Base-by-base conservation (phyloP, 805 yeast genomes). In the Yamadazyma nakazawae region DNA sequence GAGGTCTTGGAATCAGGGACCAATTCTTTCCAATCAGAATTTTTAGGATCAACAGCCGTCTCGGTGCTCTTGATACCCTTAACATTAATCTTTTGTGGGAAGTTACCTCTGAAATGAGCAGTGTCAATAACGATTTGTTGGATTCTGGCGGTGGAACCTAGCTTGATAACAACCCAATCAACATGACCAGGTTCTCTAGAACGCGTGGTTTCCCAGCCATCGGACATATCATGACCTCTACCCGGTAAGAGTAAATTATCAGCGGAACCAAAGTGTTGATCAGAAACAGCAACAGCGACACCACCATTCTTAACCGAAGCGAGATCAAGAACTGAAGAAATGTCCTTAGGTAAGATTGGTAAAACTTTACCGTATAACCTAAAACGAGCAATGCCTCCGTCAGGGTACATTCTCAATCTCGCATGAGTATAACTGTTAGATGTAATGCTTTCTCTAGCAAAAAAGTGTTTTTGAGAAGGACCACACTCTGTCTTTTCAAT, bases 161-260 rank as follows among this genome's bases (percentile, higher is more conserved):
- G 76, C 56, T 84, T 80, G 48, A 92, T 78, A 43, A 88, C 79
- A 2, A 82, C 96, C 97, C 97, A 92, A 72, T 92, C 99, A 34
- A 79, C 82, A 63, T 92, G 98, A 37, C 88, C 90, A 3, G 82
- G 79, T 11, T 70, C 74, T 63, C 98, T 79, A 1, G 97, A 89
- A 63, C 99, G 81, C 57, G 80, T 81, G 19, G 99, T 92, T 64
- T 92, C 99, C 99, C 99, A 92, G 12, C 99, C 99, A 61, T 94
- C 98, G 42, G 94, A 81, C 98, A 92, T 92, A 66, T 92, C 97
- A 57, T 77, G 80, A 43, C 99, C 99, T 50, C 97, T 81, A 13
- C 98, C 98, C 2, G 97, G 97, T 46, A 92, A 72, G 47, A 92
- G 70, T 51, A 92, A 72, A 69, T 92, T 92, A 64, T 88, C 95